Evolutionary conservation across 2,329 filamentous ascomycete genomes (phyloP), one percentile per base, ranked within the genome.

Genomic region (Xylariomycetidae sp.): DNA sequence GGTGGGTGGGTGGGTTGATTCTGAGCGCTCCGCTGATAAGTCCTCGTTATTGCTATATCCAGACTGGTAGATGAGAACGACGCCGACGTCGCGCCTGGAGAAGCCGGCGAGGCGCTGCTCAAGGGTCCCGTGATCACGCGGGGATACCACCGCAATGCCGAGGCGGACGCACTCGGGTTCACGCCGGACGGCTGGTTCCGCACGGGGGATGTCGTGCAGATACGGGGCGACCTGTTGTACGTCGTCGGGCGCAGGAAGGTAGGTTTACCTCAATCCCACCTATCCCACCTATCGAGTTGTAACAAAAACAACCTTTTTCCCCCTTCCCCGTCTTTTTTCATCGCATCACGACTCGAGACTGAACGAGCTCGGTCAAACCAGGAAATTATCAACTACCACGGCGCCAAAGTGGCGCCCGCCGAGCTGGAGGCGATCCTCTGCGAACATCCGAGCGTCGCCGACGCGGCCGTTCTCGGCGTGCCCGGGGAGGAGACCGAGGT

Each of bases 21-120:
- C n/a, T n/a, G n/a, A n/a, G n/a, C n/a, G n/a, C n/a, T n/a, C n/a
- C n/a, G n/a, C n/a, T n/a, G n/a, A n/a, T n/a, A n/a, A n/a, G n/a
- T n/a, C n/a, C n/a, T n/a, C n/a, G n/a, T n/a, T n/a, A n/a, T n/a
- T n/a, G n/a, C n/a, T n/a, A n/a, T n/a, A n/a, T n/a, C n/a, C n/a
- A n/a, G n/a, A n/a, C n/a, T n/a, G n/a, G n/a, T n/a, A n/a, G n/a
- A n/a, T n/a, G n/a, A n/a, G n/a, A n/a, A n/a, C n/a, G n/a, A n/a
- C n/a, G n/a, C n/a, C n/a, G n/a, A n/a, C n/a, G n/a, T n/a, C n/a
- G n/a, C n/a, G n/a, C n/a, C n/a, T n/a, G n/a, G n/a, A n/a, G n/a
- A n/a, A n/a, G n/a, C n/a, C 5, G 79, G 80, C 2, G 70, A 80
- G 50, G 61, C 84, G 12, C 77, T 74, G 65, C 59, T 82, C 1